Percentiles rank a stretch among this genome's conserved stretches.
Evolutionary conservation across 31 red algal genomes (phyloP).

Genomic region (Bonnemaisonia californica): DNA sequence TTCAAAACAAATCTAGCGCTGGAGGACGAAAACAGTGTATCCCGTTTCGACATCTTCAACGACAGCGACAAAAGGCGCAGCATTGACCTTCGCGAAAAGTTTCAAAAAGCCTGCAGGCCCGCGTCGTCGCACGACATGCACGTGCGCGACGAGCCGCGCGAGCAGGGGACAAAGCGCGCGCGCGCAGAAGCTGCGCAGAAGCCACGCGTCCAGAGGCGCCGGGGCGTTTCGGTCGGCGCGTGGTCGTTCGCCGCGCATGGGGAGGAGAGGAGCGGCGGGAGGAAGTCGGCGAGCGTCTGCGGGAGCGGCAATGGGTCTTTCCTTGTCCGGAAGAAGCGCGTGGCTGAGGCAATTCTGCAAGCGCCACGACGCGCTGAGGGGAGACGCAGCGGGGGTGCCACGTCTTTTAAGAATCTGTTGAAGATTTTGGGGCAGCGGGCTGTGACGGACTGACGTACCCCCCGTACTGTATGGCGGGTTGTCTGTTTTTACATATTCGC

Average conservation of each 20-base stretch:
- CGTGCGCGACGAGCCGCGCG: not conserved
- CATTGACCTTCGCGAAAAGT: conserved; percentile 26
- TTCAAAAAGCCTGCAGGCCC: conserved; percentile 48
- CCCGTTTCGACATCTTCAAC: conserved; percentile 48
- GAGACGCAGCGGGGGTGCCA: not conserved
- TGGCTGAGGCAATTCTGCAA: not conserved
- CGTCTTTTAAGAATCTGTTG: not conserved
- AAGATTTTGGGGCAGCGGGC: not conserved
- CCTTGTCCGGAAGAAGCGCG: too few relatives aligned
- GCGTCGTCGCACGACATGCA: not conserved
- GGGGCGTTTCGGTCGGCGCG: conserved; percentile 41
- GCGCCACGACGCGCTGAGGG: not conserved
- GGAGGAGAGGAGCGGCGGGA: not conserved
- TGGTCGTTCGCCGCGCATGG: conserved; percentile 51
- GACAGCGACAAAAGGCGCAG: conserved; percentile 25
- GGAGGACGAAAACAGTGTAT: conserved; percentile 49
- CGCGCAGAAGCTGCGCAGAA: conserved; percentile 14
- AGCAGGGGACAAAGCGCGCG: conserved; percentile 22
- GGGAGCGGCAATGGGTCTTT: too few relatives aligned
- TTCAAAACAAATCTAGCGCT: conserved; percentile 22
- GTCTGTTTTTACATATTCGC: too few relatives aligned
- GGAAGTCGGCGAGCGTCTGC: not conserved
- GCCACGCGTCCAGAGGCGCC: conserved; percentile 14
- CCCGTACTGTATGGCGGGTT: too few relatives aligned
- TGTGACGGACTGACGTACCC: not conserved